These are phyloP conservation scores for Mycosphaerella sp. DNA, from an alignment of 2,329 filamentous ascomycete species.

Conservation along the genomic window DNA sequence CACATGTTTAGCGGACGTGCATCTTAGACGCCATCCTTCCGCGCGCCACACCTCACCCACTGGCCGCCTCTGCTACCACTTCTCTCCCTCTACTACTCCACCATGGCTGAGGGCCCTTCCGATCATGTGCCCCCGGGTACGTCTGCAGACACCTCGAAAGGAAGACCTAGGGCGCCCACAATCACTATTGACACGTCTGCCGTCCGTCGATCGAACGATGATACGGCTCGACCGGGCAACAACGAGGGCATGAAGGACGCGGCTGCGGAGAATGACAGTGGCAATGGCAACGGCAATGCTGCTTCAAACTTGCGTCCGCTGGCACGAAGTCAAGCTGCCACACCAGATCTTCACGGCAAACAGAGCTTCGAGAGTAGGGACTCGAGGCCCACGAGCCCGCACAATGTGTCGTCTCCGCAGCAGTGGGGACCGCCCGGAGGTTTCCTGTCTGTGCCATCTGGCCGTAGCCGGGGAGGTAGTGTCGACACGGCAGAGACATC, in stretches of 20 bases:
- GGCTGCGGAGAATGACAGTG: slow-evolving; percentile 25
- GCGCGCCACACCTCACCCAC: neutral
- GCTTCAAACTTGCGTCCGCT: slow-evolving; percentile 15
- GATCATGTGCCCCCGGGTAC: neutral
- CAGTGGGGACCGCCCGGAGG: slow-evolving; percentile 46
- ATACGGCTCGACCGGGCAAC: slow-evolving; percentile 32
- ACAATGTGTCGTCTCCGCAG: slow-evolving; percentile 60
- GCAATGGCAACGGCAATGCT: slow-evolving; percentile 16
- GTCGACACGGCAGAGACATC: slow-evolving; percentile 56
- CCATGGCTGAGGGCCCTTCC: slow-evolving; percentile 1
- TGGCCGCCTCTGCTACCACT: neutral
- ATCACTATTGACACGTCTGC: slow-evolving; percentile 49
- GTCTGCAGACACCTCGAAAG: slow-evolving; percentile 3
- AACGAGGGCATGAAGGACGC: slow-evolving; percentile 28
- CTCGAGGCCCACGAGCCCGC: slow-evolving; percentile 58
- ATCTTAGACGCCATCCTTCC: neutral
- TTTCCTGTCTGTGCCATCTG: slow-evolving; percentile 57
- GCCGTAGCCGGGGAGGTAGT: slow-evolving; percentile 59
- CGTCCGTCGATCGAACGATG: slow-evolving; percentile 33
- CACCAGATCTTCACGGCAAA: slow-evolving; percentile 48
- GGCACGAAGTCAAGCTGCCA: slow-evolving; percentile 21
- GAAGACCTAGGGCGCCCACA: slow-evolving; percentile 40
- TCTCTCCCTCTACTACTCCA: neutral
- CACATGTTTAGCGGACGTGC: neutral
- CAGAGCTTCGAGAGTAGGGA: slow-evolving; percentile 60